Evolutionary conservation across 2,329 filamentous ascomycete species (phyloP).

Genomic region (Pseudogymnoascus sp.): DNA sequence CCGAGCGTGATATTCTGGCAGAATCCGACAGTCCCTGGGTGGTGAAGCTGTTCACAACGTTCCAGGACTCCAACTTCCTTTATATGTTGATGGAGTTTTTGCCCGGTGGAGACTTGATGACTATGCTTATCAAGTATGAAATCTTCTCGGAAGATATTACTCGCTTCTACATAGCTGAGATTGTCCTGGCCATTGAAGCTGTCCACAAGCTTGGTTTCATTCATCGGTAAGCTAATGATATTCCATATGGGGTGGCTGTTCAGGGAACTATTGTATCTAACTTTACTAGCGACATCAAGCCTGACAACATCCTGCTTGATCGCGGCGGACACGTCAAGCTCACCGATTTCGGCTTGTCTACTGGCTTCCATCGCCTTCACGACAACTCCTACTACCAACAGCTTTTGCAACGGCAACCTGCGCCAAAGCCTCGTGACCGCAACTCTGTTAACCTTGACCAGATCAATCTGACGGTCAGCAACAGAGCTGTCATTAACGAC

Average conservation of each 20-base stretch:
- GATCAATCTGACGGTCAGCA: constrained; percentile 96
- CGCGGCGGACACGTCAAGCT: constrained; percentile 95
- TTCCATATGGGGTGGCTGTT: not conserved
- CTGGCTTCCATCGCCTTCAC: constrained; percentile 94
- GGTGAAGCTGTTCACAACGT: constrained; percentile 95
- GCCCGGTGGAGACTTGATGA: constrained; percentile 97
- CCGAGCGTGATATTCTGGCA: constrained; percentile 93
- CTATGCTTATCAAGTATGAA: constrained; percentile 99
- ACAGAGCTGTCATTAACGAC: constrained; percentile 95
- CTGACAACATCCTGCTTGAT: constrained; percentile 95
- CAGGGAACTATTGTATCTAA: not conserved
- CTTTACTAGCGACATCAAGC: constrained; percentile 80
- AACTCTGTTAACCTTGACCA: constrained; percentile 95
- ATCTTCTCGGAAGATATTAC: constrained; percentile 99
- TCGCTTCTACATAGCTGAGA: constrained; percentile 97
- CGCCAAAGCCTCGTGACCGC: constrained; percentile 68
- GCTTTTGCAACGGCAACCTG: constrained; percentile 78
- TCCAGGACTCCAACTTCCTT: constrained; percentile 91
- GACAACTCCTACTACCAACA: constrained; percentile 98
- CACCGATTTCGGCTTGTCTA: constrained; percentile 95
- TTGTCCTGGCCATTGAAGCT: constrained; percentile 95
- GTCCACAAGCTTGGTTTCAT: constrained; percentile 98
- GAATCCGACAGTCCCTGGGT: constrained; percentile 99
- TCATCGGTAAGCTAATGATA: constrained; percentile 64
- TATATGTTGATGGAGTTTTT: constrained; percentile 99